Percentiles rank a stretch among this genome's conserved stretches.
phyloP scores from a whole-genome alignment of 73 alveolate species.

The Paramecium octaurelia region DNA sequence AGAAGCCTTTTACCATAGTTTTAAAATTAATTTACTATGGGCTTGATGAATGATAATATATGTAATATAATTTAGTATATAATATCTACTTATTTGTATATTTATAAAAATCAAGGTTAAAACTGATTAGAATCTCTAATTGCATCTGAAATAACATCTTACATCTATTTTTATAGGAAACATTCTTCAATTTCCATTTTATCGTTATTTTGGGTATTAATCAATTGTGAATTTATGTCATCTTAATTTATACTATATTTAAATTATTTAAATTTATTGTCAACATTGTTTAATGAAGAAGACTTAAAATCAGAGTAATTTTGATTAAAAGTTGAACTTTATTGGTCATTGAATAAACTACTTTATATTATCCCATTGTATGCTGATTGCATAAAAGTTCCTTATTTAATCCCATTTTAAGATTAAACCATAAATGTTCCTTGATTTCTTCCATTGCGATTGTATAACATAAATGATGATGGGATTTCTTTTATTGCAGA shows the following conservation, averaged over 20 bases:
- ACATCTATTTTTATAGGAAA: neutral
- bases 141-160: neutral
- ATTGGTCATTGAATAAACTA: too few relatives aligned
- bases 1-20: neutral
- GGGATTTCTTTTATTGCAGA: too few relatives aligned
- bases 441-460: too few relatives aligned
- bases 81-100: too few relatives aligned
- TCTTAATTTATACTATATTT: too few relatives aligned
- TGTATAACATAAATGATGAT: too few relatives aligned
- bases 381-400: neutral
- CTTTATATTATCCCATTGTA: neutral
- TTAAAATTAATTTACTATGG: neutral
- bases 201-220: neutral
- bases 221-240: neutral
- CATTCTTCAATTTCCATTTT: neutral
- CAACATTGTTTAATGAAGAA: neutral
- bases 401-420: neutral
- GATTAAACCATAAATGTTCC: too few relatives aligned
- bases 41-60: neutral
- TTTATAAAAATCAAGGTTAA: neutral
- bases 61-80: neutral
- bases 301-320: neutral
- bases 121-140: neutral
- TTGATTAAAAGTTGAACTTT: neutral
- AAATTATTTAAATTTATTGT: too few relatives aligned